These are phyloP conservation scores for Fusarium poae DNA, from an alignment of 2,329 filamentous ascomycete species.

Conservation along the genomic window DNA sequence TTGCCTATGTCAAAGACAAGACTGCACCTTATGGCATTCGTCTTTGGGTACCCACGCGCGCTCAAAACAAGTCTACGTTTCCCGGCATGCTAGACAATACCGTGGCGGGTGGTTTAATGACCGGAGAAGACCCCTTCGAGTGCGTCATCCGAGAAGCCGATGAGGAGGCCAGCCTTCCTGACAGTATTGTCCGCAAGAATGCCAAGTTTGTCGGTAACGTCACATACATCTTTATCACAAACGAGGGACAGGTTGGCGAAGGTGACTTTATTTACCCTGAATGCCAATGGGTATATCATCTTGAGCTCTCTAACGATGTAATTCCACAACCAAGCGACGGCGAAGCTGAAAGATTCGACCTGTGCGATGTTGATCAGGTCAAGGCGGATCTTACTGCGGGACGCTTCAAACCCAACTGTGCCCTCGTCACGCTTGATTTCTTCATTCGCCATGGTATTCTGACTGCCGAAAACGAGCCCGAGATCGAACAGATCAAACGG, in stretches of 20 bases:
- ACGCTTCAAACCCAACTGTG: slow-evolving; percentile 94
- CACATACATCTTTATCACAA: slow-evolving; percentile 87
- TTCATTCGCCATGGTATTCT: slow-evolving; percentile 87
- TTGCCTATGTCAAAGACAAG: slow-evolving; percentile 70
- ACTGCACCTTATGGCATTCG: slow-evolving; percentile 68
- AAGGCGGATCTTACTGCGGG: slow-evolving; percentile 76
- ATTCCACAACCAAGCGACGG: slow-evolving; percentile 83
- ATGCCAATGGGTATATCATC: slow-evolving; percentile 90
- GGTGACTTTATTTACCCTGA: slow-evolving; percentile 88
- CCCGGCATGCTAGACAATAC: slow-evolving; percentile 95
- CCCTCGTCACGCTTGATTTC: slow-evolving; percentile 87
- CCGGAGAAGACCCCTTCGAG: slow-evolving; percentile 83
- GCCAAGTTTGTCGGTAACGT: slow-evolving; percentile 75
- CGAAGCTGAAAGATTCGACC: slow-evolving; percentile 87
- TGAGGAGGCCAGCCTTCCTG: slow-evolving; percentile 88
- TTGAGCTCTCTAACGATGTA: slow-evolving; percentile 78
- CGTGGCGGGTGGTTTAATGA: slow-evolving; percentile 83
- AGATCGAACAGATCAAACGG: slow-evolving; percentile 80
- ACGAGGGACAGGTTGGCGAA: slow-evolving; percentile 82
- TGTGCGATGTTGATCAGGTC: slow-evolving; percentile 83
- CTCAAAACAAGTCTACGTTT: slow-evolving; percentile 85
- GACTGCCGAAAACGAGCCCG: slow-evolving; percentile 80
- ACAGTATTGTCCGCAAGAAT: slow-evolving; percentile 72
- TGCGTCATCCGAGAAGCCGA: slow-evolving; percentile 86
- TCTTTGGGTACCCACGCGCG: slow-evolving; percentile 86